phyloP scores from a whole-genome alignment of 345 rosid species.

The Luvunga scandens region DNA sequence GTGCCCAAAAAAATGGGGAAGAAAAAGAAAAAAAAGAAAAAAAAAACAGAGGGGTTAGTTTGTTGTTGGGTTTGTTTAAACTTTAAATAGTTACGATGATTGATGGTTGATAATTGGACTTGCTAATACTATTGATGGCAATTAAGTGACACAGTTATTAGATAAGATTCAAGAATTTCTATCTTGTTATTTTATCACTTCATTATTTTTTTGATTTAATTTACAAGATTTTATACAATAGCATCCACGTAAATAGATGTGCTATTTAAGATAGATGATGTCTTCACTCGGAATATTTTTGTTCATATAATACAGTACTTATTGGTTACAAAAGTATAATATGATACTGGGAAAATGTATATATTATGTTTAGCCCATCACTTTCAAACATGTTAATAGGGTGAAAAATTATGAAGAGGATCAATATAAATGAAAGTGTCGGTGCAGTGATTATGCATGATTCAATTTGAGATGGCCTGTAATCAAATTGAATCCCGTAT shows the following conservation, averaged over 20 bases:
- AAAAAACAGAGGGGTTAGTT: neutral
- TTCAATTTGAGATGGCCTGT: neutral
- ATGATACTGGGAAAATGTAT: neutral
- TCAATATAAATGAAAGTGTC: neutral
- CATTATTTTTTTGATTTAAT: no score
- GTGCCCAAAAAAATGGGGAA: no score
- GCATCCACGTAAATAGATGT: neutral
- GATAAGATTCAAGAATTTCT: no score
- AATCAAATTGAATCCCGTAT: no score
- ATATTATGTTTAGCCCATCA: no score
- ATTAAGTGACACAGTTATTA: no score
- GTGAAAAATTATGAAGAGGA: neutral
- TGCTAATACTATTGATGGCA: neutral
- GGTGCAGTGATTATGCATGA: neutral
- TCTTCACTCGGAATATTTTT: no score
- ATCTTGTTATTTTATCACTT: no score
- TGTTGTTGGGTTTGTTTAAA: neutral
- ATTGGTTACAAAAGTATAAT: no score
- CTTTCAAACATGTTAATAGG: neutral
- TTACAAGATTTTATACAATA: no score
- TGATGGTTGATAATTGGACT: neutral
- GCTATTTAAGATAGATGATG: neutral
- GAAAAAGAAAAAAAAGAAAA: no score
- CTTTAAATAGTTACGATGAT: neutral
- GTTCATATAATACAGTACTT: neutral